Conservation (phyloP, 1,284 basidiomycete species). For the Rhodotorula mucilaginosa region DNA sequence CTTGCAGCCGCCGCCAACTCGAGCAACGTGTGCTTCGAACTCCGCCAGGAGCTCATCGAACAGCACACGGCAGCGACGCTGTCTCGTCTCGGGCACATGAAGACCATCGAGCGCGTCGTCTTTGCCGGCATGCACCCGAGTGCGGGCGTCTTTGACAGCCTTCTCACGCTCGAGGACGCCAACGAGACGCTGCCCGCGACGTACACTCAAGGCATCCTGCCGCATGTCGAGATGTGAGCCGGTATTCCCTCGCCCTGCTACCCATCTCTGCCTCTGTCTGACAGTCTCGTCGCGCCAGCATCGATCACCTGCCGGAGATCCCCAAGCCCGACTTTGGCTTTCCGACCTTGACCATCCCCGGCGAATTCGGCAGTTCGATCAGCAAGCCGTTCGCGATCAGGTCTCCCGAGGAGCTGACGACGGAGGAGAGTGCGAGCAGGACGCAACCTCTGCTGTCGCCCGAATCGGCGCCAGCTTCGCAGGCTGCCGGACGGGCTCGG, state of each 20-base stretch:
- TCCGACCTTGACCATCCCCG: neutral
- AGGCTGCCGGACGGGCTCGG: neutral
- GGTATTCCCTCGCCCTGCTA: neutral
- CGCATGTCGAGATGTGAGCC: neutral
- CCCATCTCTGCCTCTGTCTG: no score
- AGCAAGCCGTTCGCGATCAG: neutral
- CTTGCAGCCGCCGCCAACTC: neutral
- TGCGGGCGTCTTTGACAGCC: neutral
- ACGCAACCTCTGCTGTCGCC: neutral
- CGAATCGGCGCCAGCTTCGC: neutral
- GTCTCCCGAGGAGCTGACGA: neutral
- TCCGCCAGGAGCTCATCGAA: no score
- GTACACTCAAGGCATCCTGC: neutral
- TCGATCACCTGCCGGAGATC: neutral
- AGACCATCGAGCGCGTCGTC: neutral
- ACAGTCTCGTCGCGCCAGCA: neutral
- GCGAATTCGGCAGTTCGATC: slow-evolving; percentile 1
- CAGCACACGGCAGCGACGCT: neutral
- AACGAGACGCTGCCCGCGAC: neutral
- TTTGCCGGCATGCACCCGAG: neutral
- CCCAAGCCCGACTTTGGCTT: neutral
- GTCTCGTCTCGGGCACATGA: neutral
- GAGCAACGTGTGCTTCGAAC: neutral
- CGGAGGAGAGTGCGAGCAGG: neutral
- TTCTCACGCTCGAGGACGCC: neutral